Conservation (phyloP, 352 stramenopile species). For the Sclerospora graminicola region DNA sequence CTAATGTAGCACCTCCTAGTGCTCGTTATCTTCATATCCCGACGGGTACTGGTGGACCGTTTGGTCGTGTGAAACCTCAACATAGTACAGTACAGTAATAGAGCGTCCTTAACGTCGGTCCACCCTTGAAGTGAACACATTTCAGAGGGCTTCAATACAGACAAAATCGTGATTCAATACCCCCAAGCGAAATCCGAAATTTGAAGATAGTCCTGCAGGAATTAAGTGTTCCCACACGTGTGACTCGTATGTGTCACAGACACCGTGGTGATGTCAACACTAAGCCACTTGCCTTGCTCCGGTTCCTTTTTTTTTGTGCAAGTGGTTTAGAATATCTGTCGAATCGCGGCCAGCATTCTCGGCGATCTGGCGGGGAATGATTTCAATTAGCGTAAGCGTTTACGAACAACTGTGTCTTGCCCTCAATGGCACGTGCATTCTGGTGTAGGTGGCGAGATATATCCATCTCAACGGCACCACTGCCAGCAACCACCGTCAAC, state of each 20-base stretch:
- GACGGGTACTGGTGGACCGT: too few species aligned
- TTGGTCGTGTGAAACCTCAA: too few species aligned
- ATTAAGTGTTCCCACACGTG: conserved; percentile 99
- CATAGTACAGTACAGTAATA: too few species aligned
- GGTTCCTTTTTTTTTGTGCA: conserved; percentile 94
- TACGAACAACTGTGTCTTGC: conserved; percentile 96
- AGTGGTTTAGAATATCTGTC: conserved; percentile 97
- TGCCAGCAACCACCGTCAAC: conserved; percentile 87
- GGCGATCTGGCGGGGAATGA: too few species aligned
- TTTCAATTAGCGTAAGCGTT: conserved; percentile 95
- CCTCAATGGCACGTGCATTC: conserved; percentile 89
- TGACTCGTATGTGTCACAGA: conserved; percentile 96
- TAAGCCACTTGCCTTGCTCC: conserved; percentile 91
- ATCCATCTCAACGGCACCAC: conserved; percentile 89
- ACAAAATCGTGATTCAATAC: too few species aligned
- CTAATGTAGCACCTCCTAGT: too few species aligned
- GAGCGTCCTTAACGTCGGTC: too few species aligned
- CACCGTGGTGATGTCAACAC: conserved; percentile 96
- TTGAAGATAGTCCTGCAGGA: too few species aligned
- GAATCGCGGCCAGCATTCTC: conserved; percentile 98
- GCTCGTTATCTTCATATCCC: too few species aligned
- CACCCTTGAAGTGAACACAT: too few species aligned
- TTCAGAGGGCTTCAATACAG: too few species aligned
- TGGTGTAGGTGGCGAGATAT: conserved; percentile 88
- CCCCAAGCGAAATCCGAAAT: too few species aligned